Base-by-base conservation (phyloP, 2,329 filamentous ascomycete genomes). In the Colletotrichum karsti region DNA sequence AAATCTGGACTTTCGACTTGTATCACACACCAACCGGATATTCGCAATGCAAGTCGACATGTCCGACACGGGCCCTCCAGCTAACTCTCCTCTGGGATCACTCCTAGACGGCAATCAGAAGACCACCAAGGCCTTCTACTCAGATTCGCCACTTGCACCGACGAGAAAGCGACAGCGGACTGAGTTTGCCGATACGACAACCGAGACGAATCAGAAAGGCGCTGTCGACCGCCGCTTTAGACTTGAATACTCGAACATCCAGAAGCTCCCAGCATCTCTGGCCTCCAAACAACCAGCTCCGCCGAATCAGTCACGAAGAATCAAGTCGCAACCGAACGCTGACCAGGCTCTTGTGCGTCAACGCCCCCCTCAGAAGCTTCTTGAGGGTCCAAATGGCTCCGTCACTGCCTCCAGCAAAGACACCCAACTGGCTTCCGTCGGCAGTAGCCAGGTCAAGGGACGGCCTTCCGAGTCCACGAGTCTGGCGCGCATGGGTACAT, bases 231-330 rank as follows among this genome's bases (percentile, higher is more conserved):
- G 85, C 60, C 88, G 91, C 53, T 89, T 93, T 76, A 85, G 86
- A 59, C 85, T 84, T 75, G 94, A 98, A 82, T 98, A 97, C 79
- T 88, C 90, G 73, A 84, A 91, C 75, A 91, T 96, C 22, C 89
- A 90, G 76, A 91, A 92, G 70, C 86, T 98, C 3, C 95, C 95
- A 6, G 88, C 91, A 22, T 89, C 89, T 2, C 86, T 98, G 20
- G 93, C 93, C 37, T 91, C 93, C 22, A 96, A 95, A 77, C 92
- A 95, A 78, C 91, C 69, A 26, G 54, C 54, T 22, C 53, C 92
- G n/a, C 55, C 92, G 13, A 88, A 74, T 8, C 78, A 75, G 39
- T 73, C 78, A 55, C 70, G 73, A 3, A 74, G 73, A 24, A 80
- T 76, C 70, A 80, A 76, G 66, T 30, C 56, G 7, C 61, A 53